Evolutionary conservation across 768 basidiomycete genomes (phyloP).

Genomic region (Tulasnella sp.): DNA sequence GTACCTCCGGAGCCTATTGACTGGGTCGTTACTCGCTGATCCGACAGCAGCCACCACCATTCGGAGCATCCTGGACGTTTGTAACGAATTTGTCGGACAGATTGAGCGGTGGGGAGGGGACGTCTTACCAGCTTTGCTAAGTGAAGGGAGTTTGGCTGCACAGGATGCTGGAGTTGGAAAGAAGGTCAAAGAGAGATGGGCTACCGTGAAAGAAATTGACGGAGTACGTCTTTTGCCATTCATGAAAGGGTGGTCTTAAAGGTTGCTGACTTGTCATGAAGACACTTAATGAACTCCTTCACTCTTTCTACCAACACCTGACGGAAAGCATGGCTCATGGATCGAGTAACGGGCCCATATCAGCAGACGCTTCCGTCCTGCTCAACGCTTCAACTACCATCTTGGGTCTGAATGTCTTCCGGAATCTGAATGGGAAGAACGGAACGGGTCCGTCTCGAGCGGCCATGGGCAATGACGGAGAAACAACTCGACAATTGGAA

Average conservation of each 20-base stretch:
- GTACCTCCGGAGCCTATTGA: slow-evolving; percentile 70
- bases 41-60: slow-evolving; percentile 52
- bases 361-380: slow-evolving; percentile 61
- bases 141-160: slow-evolving; percentile 63
- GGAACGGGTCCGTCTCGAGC: slow-evolving; percentile 25
- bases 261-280: slow-evolving; percentile 29
- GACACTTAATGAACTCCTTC: slow-evolving; percentile 59
- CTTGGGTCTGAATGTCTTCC: slow-evolving; percentile 43
- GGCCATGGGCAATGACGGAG: slow-evolving; percentile 48
- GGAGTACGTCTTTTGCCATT: slow-evolving; percentile 42
- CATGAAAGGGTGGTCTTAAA: not conserved
- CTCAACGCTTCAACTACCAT: slow-evolving; percentile 49
- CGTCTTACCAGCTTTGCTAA: slow-evolving; percentile 72
- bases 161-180: slow-evolving; percentile 55
- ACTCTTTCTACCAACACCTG: slow-evolving; percentile 74
- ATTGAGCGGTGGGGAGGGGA: slow-evolving; percentile 92
- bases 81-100: slow-evolving; percentile 79
- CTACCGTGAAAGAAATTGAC: slow-evolving; percentile 65
- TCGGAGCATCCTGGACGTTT: slow-evolving; percentile 68
- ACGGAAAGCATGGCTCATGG: slow-evolving; percentile 70
- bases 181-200: slow-evolving; percentile 63
- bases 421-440: slow-evolving; percentile 45
- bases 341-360: slow-evolving; percentile 45
- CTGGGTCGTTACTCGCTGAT: slow-evolving; percentile 72
- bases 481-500: slow-evolving; percentile 74